Evolutionary conservation across 176 grass and related monocot genomes (phyloP).

Genomic region (Oryza coarctata): DNA sequence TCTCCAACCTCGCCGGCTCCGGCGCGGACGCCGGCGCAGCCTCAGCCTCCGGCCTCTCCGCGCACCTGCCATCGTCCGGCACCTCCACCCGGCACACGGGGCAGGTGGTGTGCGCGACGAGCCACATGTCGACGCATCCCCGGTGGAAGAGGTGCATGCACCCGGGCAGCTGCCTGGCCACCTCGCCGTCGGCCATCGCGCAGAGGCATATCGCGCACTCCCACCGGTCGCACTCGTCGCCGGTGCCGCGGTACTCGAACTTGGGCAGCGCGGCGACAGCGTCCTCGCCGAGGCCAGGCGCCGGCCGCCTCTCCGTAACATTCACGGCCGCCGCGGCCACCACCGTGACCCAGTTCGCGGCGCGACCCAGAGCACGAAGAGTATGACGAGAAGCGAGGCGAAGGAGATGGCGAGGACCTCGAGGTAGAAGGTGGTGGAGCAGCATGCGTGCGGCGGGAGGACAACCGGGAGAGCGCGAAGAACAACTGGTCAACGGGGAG

Average conservation of each 20-base stretch:
- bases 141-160: constrained; percentile 64
- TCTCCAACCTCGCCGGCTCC: neutral
- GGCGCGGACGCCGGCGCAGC: neutral
- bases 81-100: constrained; percentile 52
- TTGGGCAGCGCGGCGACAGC: constrained; percentile 43
- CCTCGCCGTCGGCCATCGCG: constrained; percentile 49
- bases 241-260: constrained; percentile 33
- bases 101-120: constrained; percentile 45
- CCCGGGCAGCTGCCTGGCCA: constrained; percentile 42
- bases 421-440: constrained; percentile 23
- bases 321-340: neutral
- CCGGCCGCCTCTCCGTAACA: neutral
- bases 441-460: neutral
- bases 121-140: constrained; percentile 56
- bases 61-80: neutral
- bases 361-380: constrained; percentile 34
- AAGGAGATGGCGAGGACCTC: constrained; percentile 56
- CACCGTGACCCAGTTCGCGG: neutral
- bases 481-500: constrained; percentile 40
- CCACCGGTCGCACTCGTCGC: constrained; percentile 14
- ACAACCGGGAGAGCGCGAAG: constrained; percentile 28
- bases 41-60: neutral
- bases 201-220: constrained; percentile 60
- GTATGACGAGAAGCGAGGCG: constrained; percentile 32
- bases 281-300: neutral